Conservation (phyloP, 148 eudicot species). For the Fagopyrum homotropicum region DNA sequence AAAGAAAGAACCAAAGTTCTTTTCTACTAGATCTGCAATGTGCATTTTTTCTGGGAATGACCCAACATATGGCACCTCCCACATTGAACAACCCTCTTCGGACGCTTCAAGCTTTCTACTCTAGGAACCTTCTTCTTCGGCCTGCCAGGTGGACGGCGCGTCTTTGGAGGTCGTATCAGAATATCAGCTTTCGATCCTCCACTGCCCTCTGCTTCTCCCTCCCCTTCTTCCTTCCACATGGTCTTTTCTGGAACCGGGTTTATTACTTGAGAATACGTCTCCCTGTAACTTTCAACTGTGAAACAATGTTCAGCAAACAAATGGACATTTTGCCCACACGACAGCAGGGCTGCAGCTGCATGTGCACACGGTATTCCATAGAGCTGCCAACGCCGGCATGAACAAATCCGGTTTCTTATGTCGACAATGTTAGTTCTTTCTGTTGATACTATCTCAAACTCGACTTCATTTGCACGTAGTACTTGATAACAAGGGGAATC, state of each 20-base stretch:
- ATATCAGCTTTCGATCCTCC: slow-evolving; percentile 42
- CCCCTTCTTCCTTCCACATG: slow-evolving; percentile 59
- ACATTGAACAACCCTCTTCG: slow-evolving; percentile 89
- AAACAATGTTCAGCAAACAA: slow-evolving; percentile 85
- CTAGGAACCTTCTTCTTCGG: slow-evolving; percentile 95
- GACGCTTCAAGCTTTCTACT: slow-evolving; percentile 82
- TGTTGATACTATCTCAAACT: slow-evolving; percentile 94
- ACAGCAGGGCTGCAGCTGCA: slow-evolving; percentile 91
- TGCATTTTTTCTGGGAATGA: slow-evolving; percentile 95
- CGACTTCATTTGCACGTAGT: slow-evolving; percentile 93
- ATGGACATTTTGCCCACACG: slow-evolving; percentile 84
- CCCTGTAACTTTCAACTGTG: slow-evolving; percentile 71
- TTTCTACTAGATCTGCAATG: slow-evolving; percentile 44
- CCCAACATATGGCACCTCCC: slow-evolving; percentile 96
- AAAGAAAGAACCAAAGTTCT: not conserved
- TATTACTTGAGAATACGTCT: slow-evolving; percentile 73
- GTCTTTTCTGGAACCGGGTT: slow-evolving; percentile 65
- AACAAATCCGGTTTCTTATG: slow-evolving; percentile 67
- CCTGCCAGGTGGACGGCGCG: slow-evolving; percentile 95
- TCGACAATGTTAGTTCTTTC: slow-evolving; percentile 96
- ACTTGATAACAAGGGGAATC: slow-evolving; percentile 91
- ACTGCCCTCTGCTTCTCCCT: slow-evolving; percentile 40
- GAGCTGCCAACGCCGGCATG: slow-evolving; percentile 91
- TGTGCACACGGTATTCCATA: slow-evolving; percentile 97
- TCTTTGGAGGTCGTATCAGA: slow-evolving; percentile 71